phyloP scores from a whole-genome alignment of 441 rosid genomes.

The Jatropha multifida region DNA sequence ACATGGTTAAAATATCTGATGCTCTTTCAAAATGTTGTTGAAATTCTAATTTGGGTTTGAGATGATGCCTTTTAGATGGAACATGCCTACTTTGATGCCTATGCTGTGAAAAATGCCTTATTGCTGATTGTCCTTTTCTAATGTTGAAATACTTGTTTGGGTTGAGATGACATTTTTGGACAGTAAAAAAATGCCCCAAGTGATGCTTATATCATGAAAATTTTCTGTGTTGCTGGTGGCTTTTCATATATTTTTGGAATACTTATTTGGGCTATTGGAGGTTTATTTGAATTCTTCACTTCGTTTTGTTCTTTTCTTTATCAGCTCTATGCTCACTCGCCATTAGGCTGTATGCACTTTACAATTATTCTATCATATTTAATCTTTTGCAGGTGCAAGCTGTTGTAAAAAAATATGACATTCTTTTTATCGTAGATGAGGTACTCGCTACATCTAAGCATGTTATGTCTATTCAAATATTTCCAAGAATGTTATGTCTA shows the following conservation, averaged over 20 bases:
- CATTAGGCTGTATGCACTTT: neutral
- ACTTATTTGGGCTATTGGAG: neutral
- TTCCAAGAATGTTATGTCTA: neutral
- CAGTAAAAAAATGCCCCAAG: no score
- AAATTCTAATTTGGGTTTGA: neutral
- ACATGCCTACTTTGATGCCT: neutral
- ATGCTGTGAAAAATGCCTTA: neutral
- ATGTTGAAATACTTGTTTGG: neutral
- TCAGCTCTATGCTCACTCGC: neutral
- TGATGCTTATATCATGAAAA: neutral
- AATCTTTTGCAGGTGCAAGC: constrained; percentile 73
- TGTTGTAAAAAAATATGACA: constrained; percentile 81
- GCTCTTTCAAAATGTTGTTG: neutral
- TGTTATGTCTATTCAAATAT: constrained; percentile 1
- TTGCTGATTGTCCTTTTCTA: neutral
- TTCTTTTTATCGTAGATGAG: constrained; percentile 94
- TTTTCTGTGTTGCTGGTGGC: neutral
- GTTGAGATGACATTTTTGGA: neutral
- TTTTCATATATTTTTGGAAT: neutral
- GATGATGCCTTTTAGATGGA: neutral
- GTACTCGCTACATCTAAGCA: constrained; percentile 32
- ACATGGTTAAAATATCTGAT: neutral
- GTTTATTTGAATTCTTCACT: neutral
- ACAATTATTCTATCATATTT: constrained; percentile 4
- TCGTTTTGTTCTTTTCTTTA: neutral